Evolutionary conservation across 176 grass and related monocot genomes (phyloP), one percentile per base, ranked within the genome.

Genomic region (Oryza rufipogon): DNA sequence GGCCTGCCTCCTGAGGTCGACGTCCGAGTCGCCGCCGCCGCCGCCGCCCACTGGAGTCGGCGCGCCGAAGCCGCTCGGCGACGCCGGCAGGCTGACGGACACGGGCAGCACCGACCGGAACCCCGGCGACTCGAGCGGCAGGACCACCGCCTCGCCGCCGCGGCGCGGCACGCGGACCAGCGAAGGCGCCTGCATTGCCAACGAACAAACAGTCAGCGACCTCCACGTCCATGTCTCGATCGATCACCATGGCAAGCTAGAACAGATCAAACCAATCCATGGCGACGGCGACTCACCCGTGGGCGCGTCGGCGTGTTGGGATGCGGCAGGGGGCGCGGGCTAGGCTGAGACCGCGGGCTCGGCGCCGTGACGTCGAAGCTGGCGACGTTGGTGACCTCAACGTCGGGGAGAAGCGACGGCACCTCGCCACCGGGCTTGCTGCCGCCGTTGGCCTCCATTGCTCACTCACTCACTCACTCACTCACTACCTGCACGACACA

Each of bases 81-180:
- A 92, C 6, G 85, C 28, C 11, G 96, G 96, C 75, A 98, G 83
- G 87, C 96, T 98, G 78, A 95, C 88, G 48, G 92, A 98, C 22
- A 80, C 56, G 26, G 87, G 78, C 45, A 58, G 89, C 80, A 77
- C 48, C 36, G 90, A 74, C 16, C 90, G 87, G 73, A 44, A 39
- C 0, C 68, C 80, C 16, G 60, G 63, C 79, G 74, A 83, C 36
- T 86, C 83, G 16, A 90, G 51, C 15, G 68, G 36, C 56, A 73
- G 88, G 12, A 77, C 4, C 16, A 79, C 60, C 48, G 58, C 80
- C 56, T 86, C 80, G 68, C 88, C 83, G 74, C 79, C 47, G 13
- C 47, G 84, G 7, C 39, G 78, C 0, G 45, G 0, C 22, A 76
- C 66, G 54, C 83, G 83, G 42, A 85, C 82, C 42, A 70, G 65